Evolutionary conservation across 2,329 filamentous ascomycete species (phyloP).

Genomic region (Colletotrichum godetiae): DNA sequence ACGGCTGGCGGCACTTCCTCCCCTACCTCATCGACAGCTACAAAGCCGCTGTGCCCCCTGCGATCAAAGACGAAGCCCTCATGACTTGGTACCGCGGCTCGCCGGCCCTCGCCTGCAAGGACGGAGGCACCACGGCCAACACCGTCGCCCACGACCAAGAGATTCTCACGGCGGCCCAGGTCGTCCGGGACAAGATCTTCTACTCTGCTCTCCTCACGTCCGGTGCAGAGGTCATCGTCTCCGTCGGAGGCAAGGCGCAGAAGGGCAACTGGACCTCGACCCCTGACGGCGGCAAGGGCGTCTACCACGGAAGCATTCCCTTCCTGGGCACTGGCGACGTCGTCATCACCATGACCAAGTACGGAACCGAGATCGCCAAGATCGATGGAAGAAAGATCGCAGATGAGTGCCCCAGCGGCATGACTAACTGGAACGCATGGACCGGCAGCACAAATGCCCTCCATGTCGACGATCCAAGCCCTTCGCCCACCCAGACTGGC

Average conservation of each 20-base stretch:
- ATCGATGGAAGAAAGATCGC: conserved; percentile 28
- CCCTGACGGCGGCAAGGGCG: conserved; percentile 37
- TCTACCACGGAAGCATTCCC: conserved; percentile 45
- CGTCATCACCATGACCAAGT: conserved; percentile 47
- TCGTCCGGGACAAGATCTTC: conserved; percentile 41
- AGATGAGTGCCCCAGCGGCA: conserved; percentile 12
- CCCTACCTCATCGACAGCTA: conserved; percentile 62
- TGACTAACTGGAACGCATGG: conserved; percentile 38
- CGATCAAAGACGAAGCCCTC: conserved; percentile 41
- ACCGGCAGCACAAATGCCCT: conserved; percentile 25
- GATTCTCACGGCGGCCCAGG: conserved; percentile 33
- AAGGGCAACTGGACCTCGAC: conserved; percentile 34
- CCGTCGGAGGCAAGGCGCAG: conserved; percentile 39
- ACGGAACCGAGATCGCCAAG: conserved; percentile 26
- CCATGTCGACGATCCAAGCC: conserved; percentile 29
- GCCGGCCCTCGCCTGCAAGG: conserved; percentile 39
- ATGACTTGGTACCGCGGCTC: conserved; percentile 49
- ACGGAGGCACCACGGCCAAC: conserved; percentile 46
- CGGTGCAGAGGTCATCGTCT: conserved; percentile 39
- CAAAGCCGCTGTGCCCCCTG: conserved; percentile 52
- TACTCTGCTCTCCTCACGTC: conserved; percentile 40
- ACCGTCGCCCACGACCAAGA: conserved; percentile 40
- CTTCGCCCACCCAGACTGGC: conserved; percentile 23
- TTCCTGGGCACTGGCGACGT: conserved; percentile 43
- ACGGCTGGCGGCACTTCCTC: conserved; percentile 59